Evolutionary conservation across 2,329 filamentous ascomycete species (phyloP).

Genomic region (Dactylonectria macrodidyma): DNA sequence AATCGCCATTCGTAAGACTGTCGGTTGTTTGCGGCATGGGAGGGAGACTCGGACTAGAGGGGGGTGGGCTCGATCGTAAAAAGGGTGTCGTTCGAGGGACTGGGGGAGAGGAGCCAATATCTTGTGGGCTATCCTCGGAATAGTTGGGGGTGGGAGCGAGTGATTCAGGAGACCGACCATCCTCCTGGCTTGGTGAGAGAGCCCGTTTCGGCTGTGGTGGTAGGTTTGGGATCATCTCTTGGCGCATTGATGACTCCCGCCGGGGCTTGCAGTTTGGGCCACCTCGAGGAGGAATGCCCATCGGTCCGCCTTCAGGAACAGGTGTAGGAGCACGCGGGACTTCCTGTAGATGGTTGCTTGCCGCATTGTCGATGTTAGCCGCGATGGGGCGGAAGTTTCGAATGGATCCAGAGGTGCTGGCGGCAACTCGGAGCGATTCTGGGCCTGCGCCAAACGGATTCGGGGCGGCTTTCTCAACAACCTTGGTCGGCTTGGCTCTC

Average conservation of each 20-base stretch:
- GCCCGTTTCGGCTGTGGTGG: slow-evolving; percentile 56
- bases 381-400: slow-evolving; percentile 85
- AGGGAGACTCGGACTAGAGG: slow-evolving; percentile 85
- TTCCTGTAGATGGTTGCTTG: slow-evolving; percentile 74
- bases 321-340: slow-evolving; percentile 84
- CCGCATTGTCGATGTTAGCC: slow-evolving; percentile 60
- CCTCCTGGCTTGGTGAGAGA: slow-evolving; percentile 63
- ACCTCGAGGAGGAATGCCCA: slow-evolving; percentile 47
- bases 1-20: slow-evolving; percentile 86
- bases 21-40: slow-evolving; percentile 79
- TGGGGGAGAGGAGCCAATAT: slow-evolving; percentile 92
- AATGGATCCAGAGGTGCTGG: slow-evolving; percentile 90
- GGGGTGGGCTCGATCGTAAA: slow-evolving; percentile 72
- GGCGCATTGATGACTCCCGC: slow-evolving; percentile 72
- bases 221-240: slow-evolving; percentile 64
- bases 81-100: slow-evolving; percentile 75
- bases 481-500: slow-evolving; percentile 82
- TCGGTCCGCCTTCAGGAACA: slow-evolving; percentile 67
- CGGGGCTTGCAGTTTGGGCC: slow-evolving; percentile 60
- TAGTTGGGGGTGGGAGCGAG: slow-evolving; percentile 66
- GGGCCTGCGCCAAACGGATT: slow-evolving; percentile 80
- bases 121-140: slow-evolving; percentile 79
- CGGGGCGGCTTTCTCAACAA: slow-evolving; percentile 80
- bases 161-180: slow-evolving; percentile 70
- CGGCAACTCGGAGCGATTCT: slow-evolving; percentile 89